Conservation (phyloP, 164 flowering plant species). For the Vitis riparia region DNA sequence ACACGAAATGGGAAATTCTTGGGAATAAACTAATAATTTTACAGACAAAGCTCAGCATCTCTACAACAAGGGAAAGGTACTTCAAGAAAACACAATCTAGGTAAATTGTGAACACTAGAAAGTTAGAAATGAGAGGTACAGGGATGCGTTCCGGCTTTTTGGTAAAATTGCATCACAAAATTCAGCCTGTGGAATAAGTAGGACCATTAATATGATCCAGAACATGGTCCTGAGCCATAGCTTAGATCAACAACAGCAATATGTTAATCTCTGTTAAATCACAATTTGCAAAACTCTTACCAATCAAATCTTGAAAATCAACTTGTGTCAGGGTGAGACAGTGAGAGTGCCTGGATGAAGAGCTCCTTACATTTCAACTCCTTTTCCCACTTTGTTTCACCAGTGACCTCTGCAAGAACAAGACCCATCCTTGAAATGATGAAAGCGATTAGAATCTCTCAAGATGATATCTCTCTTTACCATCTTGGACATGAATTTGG, state of each 20-base stretch:
- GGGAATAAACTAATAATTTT: too few relatives aligned
- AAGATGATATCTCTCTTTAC: slow-evolving; percentile 48
- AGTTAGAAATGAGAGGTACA: not conserved
- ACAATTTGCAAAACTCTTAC: not conserved
- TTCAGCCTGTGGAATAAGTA: not conserved
- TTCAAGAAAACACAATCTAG: not conserved
- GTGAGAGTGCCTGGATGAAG: not conserved
- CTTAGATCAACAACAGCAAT: not conserved
- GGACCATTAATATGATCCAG: too few relatives aligned
- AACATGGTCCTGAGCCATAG: not conserved
- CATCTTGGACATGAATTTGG: slow-evolving; percentile 56
- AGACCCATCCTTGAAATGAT: slow-evolving; percentile 57
- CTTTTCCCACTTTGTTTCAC: slow-evolving; percentile 16
- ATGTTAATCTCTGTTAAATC: not conserved
- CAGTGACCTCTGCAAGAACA: slow-evolving; percentile 72
- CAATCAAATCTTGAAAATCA: not conserved
- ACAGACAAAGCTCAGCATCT: not conserved
- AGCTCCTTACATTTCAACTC: slow-evolving; percentile 2
- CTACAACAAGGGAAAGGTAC: not conserved
- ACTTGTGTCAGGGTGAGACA: not conserved
- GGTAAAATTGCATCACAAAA: not conserved
- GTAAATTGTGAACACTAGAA: too few relatives aligned
- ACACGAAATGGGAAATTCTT: too few relatives aligned
- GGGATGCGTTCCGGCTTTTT: not conserved
- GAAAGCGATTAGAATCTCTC: slow-evolving; percentile 68